A percentile compares a stretch with the other conserved stretches of the same genome.
Evolutionary conservation across 495 filamentous ascomycete genomes (phyloP).

Genomic region (Aspergillus bridgeri): DNA sequence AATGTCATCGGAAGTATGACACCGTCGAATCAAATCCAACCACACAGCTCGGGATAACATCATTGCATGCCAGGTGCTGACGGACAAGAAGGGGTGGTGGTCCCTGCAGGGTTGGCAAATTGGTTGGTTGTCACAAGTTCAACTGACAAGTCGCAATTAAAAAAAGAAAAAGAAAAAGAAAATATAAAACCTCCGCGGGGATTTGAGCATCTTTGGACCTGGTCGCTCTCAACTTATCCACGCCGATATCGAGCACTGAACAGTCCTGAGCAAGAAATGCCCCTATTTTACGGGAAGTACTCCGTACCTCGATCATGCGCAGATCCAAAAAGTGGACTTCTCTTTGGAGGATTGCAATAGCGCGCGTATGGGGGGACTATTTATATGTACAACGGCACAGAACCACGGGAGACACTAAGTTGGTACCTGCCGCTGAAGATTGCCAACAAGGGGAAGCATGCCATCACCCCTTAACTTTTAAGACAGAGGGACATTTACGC

Average conservation of each 20-base stretch:
- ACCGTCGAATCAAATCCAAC: background rate
- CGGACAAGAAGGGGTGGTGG: too few relatives aligned
- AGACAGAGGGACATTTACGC: background rate
- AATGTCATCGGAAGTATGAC: background rate
- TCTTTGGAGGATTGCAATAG: background rate
- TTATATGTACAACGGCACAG: background rate
- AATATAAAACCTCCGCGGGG: background rate
- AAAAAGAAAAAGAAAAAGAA: too few relatives aligned
- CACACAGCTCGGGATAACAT: background rate
- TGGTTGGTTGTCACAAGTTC: background rate
- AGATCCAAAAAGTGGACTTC: background rate
- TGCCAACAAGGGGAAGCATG: background rate
- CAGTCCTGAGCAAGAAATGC: background rate
- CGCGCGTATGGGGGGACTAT: background rate
- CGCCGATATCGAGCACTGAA: background rate
- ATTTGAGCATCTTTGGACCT: background rate
- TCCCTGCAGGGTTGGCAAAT: too few relatives aligned
- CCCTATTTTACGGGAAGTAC: background rate
- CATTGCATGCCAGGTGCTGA: background rate
- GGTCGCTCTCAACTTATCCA: too few relatives aligned
- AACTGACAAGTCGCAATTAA: too few relatives aligned
- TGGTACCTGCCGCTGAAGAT: background rate
- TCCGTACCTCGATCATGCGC: background rate
- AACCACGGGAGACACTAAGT: background rate
- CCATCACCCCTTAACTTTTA: background rate